Evolutionary conservation across 306 rosid species (phyloP).

Genomic region (Cucurbita moschata): DNA sequence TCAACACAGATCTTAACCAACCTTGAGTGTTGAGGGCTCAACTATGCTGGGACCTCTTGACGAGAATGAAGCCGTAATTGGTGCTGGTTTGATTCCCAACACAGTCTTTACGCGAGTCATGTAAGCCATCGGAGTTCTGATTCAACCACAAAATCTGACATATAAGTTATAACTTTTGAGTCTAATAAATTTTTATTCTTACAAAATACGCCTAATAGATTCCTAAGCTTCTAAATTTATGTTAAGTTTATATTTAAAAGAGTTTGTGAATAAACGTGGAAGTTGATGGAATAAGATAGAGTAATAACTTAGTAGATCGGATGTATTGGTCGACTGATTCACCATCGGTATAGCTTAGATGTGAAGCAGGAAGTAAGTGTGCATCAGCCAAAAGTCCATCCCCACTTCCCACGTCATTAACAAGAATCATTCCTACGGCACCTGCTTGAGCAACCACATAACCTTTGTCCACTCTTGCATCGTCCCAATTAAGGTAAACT

Average conservation of each 20-base stretch:
- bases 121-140: not conserved
- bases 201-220: no score
- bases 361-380: not conserved
- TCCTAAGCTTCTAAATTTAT: no score
- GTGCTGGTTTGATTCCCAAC: not conserved
- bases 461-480: not conserved
- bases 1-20: not conserved
- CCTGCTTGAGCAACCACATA: not conserved
- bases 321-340: not conserved
- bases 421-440: not conserved
- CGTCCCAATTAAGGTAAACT: not conserved
- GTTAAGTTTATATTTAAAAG: no score
- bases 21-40: not conserved
- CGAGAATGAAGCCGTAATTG: not conserved
- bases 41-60: conserved; percentile 4
- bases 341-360: not conserved
- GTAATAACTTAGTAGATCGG: not conserved
- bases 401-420: not conserved
- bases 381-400: not conserved
- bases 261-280: no score
- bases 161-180: no score
- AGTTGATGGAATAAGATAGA: no score
- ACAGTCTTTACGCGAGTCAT: not conserved
- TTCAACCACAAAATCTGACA: no score
- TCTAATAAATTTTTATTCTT: no score